A percentile compares a stretch with the other conserved stretches of the same genome.
These are phyloP conservation scores for Erythrophleum fordii DNA, from an alignment of 306 rosid species.

Conservation along the genomic window DNA sequence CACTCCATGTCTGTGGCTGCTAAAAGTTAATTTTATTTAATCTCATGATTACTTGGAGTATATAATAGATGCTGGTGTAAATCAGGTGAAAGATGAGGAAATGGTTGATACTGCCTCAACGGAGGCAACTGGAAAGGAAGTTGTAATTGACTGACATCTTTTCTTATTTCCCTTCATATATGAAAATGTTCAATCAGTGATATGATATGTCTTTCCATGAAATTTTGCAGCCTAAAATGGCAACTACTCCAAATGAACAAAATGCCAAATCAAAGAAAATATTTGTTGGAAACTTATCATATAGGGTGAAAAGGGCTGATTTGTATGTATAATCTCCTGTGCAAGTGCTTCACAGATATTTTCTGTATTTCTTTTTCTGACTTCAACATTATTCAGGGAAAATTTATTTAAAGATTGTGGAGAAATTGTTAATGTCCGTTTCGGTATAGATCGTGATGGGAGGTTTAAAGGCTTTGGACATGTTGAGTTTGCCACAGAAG, in stretches of 20 bases:
- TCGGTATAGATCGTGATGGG: conserved; percentile 54
- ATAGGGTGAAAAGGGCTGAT: conserved; percentile 55
- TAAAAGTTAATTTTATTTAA: conserved; percentile 12
- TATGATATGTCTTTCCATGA: conserved; percentile 10
- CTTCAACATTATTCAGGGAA: conserved; percentile 51
- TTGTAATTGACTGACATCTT: conserved; percentile 38
- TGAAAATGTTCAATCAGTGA: background rate
- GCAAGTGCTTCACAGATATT: background rate
- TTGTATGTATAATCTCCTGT: conserved; percentile 55
- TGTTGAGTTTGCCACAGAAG: conserved; percentile 70
- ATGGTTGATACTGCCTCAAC: conserved; percentile 56
- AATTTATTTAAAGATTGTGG: conserved; percentile 72
- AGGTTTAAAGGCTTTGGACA: conserved; percentile 77
- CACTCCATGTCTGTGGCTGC: conserved; percentile 11
- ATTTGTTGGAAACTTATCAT: conserved; percentile 66
- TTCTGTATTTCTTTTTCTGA: conserved; percentile 21
- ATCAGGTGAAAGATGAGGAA: conserved; percentile 51
- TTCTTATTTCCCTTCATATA: background rate
- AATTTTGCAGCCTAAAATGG: conserved; percentile 63
- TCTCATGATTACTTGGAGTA: background rate
- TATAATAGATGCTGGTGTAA: conserved; percentile 14
- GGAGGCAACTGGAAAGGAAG: conserved; percentile 36
- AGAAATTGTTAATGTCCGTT: conserved; percentile 65
- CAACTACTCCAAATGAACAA: conserved; percentile 45
- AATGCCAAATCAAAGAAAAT: conserved; percentile 54